Evolutionary conservation across 768 basidiomycete species (phyloP), one percentile per base, ranked within the genome.

Genomic region (Amanita subjunquillea): DNA sequence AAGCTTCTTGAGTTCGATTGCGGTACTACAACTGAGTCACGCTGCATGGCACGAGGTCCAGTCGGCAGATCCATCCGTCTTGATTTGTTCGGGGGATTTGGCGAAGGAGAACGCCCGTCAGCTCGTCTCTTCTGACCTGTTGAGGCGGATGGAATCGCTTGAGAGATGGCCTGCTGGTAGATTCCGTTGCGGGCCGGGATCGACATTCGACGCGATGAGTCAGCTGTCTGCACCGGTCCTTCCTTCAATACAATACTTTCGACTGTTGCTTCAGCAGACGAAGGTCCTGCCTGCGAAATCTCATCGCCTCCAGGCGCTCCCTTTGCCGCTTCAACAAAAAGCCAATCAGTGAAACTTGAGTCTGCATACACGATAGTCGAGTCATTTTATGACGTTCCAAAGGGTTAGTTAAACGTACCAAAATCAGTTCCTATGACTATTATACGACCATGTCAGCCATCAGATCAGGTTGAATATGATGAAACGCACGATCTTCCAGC

Each of bases 261-360:
- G 43, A 58, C 36, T 51, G 69, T 50, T 49, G 67, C 57, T 60
- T 69, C 61, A 47, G 69, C 56, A 53, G 69, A 57, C 54, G 70
- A 54, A 51, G 74, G 62, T 52, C 67, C 67, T 7, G 72, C 55
- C 54, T 69, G 69, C 13, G 69, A 50, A 6, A 74, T 59, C 34
- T 68, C 60, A 29, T 79, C 77, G 3, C 75, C 64, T 54, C 78
- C 82, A 4, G 76, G 69, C 22, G 75, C 77, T 49, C 84, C 85
- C 64, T 85, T 87, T 2, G 79, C 78, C 20, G 87, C 88, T 63
- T 88, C 87, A 32, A 69, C 68, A 62, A 95, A 96, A 20, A 96
- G 69, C 91, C 91, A 95, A 53, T 87, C 82, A 30, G 90, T 91
- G 67, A 96, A 95, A 54, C 74, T 80, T 42, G 80, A 68, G 62